Evolutionary conservation across 805 yeast genomes (phyloP).

Genomic region (Saturnispora saitoi): DNA sequence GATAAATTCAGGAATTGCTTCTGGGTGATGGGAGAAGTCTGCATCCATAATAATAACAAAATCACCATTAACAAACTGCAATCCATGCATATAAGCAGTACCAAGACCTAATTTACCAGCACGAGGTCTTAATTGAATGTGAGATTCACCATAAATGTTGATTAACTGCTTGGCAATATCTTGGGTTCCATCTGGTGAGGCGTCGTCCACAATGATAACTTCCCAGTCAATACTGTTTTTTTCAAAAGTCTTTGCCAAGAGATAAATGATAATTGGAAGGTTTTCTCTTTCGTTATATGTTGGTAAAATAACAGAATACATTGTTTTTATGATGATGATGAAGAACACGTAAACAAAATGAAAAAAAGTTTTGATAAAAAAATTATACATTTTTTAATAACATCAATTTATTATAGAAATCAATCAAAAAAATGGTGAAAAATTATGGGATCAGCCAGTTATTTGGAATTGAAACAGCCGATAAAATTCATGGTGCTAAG

Average conservation of each 20-base stretch:
- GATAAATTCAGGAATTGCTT: slow-evolving; percentile 69
- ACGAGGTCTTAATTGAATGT: slow-evolving; percentile 58
- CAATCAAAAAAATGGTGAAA: not conserved
- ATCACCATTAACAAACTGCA: slow-evolving; percentile 62
- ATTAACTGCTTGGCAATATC: slow-evolving; percentile 56
- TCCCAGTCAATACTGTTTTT: slow-evolving; percentile 59
- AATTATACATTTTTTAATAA: not conserved
- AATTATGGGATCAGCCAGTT: not conserved
- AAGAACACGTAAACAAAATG: slow-evolving; percentile 1
- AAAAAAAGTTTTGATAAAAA: not conserved
- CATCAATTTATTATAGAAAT: not conserved
- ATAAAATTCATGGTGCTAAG: slow-evolving; percentile 32
- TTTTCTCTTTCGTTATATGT: slow-evolving; percentile 68
- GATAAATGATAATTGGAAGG: slow-evolving; percentile 61
- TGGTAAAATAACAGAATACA: slow-evolving; percentile 68
- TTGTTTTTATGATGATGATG: slow-evolving; percentile 17
- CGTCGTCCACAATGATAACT: slow-evolving; percentile 68
- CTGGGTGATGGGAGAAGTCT: slow-evolving; percentile 76
- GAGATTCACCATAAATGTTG: slow-evolving; percentile 48
- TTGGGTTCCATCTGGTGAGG: slow-evolving; percentile 78
- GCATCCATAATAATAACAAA: slow-evolving; percentile 80
- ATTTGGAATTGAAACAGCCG: slow-evolving; percentile 26
- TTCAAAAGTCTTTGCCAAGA: slow-evolving; percentile 58
- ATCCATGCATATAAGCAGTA: slow-evolving; percentile 74
- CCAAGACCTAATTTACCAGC: slow-evolving; percentile 75